Percentiles rank a stretch among this genome's conserved stretches.
Conservation (phyloP, 1,139 yeast species). For the Kodamaea alishanica region DNA sequence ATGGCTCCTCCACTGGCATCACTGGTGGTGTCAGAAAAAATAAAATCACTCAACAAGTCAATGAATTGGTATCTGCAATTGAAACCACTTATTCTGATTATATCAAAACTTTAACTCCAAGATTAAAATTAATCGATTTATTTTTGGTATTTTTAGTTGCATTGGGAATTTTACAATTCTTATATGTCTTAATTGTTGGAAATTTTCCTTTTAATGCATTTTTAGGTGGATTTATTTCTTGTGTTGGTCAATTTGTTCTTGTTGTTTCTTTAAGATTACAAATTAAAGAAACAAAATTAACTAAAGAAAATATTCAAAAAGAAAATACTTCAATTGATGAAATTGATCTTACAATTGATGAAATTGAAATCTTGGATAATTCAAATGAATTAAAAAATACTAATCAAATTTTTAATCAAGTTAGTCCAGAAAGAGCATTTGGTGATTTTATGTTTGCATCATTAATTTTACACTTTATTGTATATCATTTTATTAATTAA, state of each 20-base stretch:
- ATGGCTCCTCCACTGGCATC: conserved; percentile 8
- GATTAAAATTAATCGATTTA: conserved; percentile 66
- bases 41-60: conserved; percentile 16
- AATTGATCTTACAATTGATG: conserved; percentile 4
- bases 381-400: conserved; percentile 14
- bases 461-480: conserved; percentile 82
- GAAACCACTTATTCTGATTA: conserved; percentile 48
- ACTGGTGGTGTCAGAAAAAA: conserved; percentile 2
- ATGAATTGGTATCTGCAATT: conserved; percentile 49
- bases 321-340: conserved; percentile 4
- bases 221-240: conserved; percentile 84
- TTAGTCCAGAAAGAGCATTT: conserved; percentile 77
- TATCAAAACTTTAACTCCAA: conserved; percentile 37
- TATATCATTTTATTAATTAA: conserved; percentile 85
- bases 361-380: conserved; percentile 9
- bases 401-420: conserved; percentile 35
- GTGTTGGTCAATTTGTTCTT: conserved; percentile 94
- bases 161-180: conserved; percentile 75
- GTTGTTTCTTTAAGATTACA: conserved; percentile 80
- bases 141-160: conserved; percentile 72
- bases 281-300: conserved; percentile 16
- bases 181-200: conserved; percentile 73
- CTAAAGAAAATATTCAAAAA: conserved; percentile 5
- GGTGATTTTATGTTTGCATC: conserved; percentile 90
- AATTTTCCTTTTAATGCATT: conserved; percentile 97